Evolutionary conservation across 768 basidiomycete genomes (phyloP).

Genomic region (Termitomyces bulborhizus): DNA sequence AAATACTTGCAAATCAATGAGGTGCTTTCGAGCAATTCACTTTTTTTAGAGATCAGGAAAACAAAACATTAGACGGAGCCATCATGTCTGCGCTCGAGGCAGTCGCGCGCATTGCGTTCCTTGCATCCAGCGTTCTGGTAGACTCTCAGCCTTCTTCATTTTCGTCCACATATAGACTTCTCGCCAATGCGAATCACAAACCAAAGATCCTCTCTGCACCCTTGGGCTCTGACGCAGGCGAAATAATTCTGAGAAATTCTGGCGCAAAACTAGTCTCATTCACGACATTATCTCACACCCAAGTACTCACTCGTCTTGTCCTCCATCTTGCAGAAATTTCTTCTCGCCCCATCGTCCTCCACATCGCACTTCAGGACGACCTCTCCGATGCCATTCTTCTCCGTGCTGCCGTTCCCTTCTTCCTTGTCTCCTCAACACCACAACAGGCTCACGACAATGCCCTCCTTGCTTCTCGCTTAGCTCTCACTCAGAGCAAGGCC

Average conservation of each 20-base stretch:
- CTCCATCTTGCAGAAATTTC: conserved; percentile 67
- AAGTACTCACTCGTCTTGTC: conserved; percentile 53
- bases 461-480: conserved; percentile 77
- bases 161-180: conserved; percentile 29
- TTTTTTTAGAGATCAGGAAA: not conserved
- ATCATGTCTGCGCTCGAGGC: conserved; percentile 23
- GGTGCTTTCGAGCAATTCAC: conserved; percentile 30
- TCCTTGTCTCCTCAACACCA: conserved; percentile 68
- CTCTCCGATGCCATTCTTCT: conserved; percentile 73
- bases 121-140: conserved; percentile 62
- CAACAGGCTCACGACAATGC: conserved; percentile 91
- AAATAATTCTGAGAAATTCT: conserved; percentile 46
- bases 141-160: conserved; percentile 51
- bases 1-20: conserved; percentile 36
- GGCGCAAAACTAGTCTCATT: conserved; percentile 49
- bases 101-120: conserved; percentile 66
- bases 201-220: conserved; percentile 47
- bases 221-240: conserved; percentile 59
- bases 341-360: conserved; percentile 58
- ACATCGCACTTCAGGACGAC: conserved; percentile 60
- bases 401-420: conserved; percentile 73
- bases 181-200: conserved; percentile 27
- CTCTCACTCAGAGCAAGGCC: conserved; percentile 59
- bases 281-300: conserved; percentile 46
- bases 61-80: conserved; percentile 2